These are phyloP conservation scores for Rhynchospora pubera DNA, from an alignment of 176 grass and related monocot genomes.

Conservation along the genomic window DNA sequence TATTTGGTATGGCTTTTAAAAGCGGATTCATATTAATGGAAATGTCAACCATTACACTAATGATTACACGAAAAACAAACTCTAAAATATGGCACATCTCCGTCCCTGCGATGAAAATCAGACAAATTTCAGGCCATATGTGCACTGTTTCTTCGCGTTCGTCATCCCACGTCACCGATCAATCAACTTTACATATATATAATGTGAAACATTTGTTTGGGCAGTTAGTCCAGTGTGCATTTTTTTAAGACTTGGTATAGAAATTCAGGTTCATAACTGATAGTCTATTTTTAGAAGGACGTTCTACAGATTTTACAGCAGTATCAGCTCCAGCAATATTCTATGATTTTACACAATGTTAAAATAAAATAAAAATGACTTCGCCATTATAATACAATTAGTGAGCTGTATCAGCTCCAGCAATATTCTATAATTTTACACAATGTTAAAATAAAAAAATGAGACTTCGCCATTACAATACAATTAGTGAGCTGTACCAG, in stretches of 20 bases:
- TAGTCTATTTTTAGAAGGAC: not conserved
- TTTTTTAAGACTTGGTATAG: not conserved
- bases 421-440: not conserved
- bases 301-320: not conserved
- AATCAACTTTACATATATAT: no score
- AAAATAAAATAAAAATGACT: not conserved
- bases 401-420: not conserved
- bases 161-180: no score
- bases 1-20: no score
- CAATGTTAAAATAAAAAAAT: not conserved
- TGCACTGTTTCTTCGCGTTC: no score
- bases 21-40: no score
- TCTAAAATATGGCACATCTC: no score
- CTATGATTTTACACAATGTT: not conserved
- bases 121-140: no score
- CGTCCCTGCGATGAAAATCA: no score
- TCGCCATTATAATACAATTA: not conserved
- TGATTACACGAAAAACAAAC: no score
- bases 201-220: not conserved
- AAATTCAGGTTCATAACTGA: not conserved
- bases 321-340: not conserved
- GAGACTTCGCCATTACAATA: not conserved
- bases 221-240: not conserved
- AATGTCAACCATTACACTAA: no score
- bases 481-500: no score